phyloP scores from a whole-genome alignment of 1,139 yeast species.

The Taphrina communis region DNA sequence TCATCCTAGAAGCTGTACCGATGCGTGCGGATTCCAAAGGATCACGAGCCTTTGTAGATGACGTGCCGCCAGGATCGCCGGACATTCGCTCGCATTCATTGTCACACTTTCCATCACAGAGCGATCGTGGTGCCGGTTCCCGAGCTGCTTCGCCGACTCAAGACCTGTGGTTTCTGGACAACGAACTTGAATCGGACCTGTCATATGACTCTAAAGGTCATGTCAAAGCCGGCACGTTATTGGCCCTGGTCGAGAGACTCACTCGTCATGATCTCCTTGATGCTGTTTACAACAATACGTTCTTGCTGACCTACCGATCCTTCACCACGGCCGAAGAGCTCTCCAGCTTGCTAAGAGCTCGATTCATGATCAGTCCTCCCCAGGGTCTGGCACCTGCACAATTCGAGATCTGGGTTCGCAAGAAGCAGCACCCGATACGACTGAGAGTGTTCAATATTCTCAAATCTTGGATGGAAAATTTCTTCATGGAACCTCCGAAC shows the following conservation, averaged over 20 bases:
- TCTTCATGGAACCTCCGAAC: conserved; percentile 69
- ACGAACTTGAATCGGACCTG: conserved; percentile 76
- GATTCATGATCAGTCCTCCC: conserved; percentile 81
- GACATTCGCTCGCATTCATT: conserved; percentile 47
- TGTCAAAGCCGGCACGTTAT: conserved; percentile 84
- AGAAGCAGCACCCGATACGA: conserved; percentile 69
- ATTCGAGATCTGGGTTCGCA: conserved; percentile 77
- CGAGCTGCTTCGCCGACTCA: not conserved
- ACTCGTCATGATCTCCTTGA: conserved; percentile 79
- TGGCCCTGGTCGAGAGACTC: conserved; percentile 79
- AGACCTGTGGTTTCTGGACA: conserved; percentile 71
- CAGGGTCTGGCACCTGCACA: conserved; percentile 86
- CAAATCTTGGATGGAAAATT: conserved; percentile 71
- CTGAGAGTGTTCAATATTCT: conserved; percentile 72
- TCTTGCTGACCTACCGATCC: conserved; percentile 76
- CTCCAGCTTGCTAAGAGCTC: conserved; percentile 63
- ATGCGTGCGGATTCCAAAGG: conserved; percentile 38
- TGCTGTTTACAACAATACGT: conserved; percentile 69
- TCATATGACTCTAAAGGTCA: conserved; percentile 74
- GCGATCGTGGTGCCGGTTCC: not conserved
- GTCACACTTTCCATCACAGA: conserved; percentile 47
- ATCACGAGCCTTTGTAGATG: conserved; percentile 43
- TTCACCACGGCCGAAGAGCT: conserved; percentile 74
- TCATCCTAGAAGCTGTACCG: conserved; percentile 38
- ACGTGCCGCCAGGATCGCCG: conserved; percentile 37